These are phyloP conservation scores for Solidago caesia DNA, from an alignment of 129 eudicot genomes.

Conservation along the genomic window DNA sequence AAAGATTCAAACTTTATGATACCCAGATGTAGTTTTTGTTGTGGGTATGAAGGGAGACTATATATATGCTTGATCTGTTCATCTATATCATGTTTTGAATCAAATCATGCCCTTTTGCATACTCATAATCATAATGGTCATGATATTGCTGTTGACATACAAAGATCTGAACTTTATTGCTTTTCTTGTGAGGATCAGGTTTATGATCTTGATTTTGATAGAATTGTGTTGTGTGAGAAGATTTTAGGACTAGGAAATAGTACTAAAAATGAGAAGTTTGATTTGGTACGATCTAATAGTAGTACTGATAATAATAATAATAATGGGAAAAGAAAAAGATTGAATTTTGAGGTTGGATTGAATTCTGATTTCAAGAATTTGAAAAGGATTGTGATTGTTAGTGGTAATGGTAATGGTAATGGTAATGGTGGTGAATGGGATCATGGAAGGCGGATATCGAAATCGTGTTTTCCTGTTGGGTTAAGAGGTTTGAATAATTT, in stretches of 20 bases:
- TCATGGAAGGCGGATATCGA: conserved; percentile 52
- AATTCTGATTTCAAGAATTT: conserved; percentile 46
- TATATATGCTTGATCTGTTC: conserved; percentile 78
- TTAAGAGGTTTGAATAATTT: conserved; percentile 75
- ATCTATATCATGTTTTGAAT: conserved; percentile 52
- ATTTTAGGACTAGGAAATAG: conserved; percentile 34
- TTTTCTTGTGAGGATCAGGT: conserved; percentile 75
- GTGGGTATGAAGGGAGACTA: conserved; percentile 60
- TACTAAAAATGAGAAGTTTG: conserved; percentile 21
- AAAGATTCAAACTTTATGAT: conserved; percentile 44
- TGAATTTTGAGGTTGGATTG: conserved; percentile 46
- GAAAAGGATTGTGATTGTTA: conserved; percentile 42
- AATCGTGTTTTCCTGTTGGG: conserved; percentile 67
- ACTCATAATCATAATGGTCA: conserved; percentile 46
- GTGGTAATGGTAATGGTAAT: conserved; percentile 11
- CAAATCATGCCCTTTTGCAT: conserved; percentile 65
- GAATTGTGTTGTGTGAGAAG: conserved; percentile 46
- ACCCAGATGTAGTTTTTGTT: conserved; percentile 70
- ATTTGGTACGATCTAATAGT: conserved; percentile 30
- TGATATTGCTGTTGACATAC: conserved; percentile 62
- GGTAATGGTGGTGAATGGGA: conserved; percentile 33
- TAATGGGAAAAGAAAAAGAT: conserved; percentile 51
- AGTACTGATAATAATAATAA: neutral
- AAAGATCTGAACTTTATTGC: conserved; percentile 76
- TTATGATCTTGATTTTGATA: conserved; percentile 85